phyloP scores from a whole-genome alignment of 140 eudicot species.

The Anethum foeniculum region DNA sequence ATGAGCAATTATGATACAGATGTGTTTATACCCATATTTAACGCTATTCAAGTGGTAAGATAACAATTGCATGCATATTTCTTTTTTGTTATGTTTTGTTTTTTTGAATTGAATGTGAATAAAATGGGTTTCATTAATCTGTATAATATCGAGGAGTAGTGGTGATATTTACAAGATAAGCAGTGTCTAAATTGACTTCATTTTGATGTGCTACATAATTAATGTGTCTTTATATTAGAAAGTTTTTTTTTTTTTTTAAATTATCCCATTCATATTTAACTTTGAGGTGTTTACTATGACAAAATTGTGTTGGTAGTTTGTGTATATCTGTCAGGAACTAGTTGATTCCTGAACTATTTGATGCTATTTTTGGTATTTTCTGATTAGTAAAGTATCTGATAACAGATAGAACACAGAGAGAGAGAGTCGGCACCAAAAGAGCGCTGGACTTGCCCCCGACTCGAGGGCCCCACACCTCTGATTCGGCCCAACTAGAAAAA shows the following conservation, averaged over 20 bases:
- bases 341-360: too few species aligned
- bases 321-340: neutral
- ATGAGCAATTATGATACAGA: constrained; percentile 97
- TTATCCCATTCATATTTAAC: neutral
- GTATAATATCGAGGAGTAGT: neutral
- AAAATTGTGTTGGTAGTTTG: neutral
- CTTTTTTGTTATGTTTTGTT: neutral
- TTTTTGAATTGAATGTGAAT: neutral
- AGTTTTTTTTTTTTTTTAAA: neutral
- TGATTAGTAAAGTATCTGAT: too few species aligned
- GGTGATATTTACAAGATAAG: neutral
- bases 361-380: too few species aligned
- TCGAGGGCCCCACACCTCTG: too few species aligned
- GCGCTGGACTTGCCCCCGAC: too few species aligned
- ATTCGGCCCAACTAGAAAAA: too few species aligned
- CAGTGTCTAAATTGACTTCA: neutral
- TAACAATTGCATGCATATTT: neutral
- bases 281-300: neutral
- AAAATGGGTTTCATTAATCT: neutral
- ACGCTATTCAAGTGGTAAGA: constrained; percentile 76
- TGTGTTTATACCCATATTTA: constrained; percentile 74
- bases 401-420: too few species aligned
- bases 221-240: neutral
- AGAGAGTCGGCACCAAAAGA: too few species aligned
- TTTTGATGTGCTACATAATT: neutral